Conservation (phyloP, 441 rosid species). For the Omphalea diandra region DNA sequence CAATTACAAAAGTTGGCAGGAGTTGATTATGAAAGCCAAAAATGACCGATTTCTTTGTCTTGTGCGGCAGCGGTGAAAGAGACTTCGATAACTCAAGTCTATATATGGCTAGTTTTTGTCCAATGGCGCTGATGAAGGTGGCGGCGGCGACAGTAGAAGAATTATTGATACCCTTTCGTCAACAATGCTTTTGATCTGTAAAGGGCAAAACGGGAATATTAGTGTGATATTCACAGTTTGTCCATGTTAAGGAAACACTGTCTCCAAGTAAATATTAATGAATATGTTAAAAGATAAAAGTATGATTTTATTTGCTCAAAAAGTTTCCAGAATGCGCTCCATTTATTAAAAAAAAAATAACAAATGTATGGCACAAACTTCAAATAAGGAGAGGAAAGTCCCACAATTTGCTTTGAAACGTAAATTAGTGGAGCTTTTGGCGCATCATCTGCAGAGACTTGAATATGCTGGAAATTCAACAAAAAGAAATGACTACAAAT, state of each 20-base stretch:
- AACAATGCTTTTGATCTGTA: conserved; percentile 19
- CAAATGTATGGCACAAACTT: conserved; percentile 12
- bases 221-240: conserved; percentile 14
- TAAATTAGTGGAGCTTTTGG: conserved; percentile 4
- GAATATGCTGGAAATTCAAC: conserved; percentile 3
- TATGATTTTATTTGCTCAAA: conserved; percentile 2
- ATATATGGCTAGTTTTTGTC: conserved; percentile 1
- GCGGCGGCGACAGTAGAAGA: conserved; percentile 8
- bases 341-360: conserved; percentile 9
- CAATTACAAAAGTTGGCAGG: neutral
- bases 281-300: neutral
- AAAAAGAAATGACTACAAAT: neutral
- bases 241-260: conserved; percentile 26
- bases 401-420: neutral
- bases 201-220: neutral
- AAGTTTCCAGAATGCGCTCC: conserved; percentile 5
- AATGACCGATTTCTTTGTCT: conserved; percentile 6
- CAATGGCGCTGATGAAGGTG: neutral
- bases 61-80: conserved; percentile 4
- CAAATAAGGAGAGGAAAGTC: neutral
- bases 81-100: neutral
- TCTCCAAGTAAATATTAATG: neutral
- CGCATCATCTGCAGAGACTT: conserved; percentile 9
- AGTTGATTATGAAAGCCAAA: neutral
- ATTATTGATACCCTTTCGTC: neutral